Conservation (phyloP, 164 flowering plant species). For the Stephania yunnanensis region DNA sequence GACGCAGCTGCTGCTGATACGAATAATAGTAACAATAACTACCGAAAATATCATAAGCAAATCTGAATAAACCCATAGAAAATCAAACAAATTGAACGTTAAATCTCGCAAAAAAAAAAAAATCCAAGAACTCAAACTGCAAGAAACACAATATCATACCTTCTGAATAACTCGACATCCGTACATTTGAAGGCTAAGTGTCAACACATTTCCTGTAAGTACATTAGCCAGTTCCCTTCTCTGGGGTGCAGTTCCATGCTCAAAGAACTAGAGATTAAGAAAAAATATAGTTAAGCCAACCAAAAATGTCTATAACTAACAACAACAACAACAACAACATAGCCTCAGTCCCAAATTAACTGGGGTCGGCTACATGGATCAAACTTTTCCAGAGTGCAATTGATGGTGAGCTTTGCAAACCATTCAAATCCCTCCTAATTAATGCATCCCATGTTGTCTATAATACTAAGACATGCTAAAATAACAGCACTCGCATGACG, state of each 20-base stretch:
- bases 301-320: not conserved
- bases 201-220: constrained; percentile 60
- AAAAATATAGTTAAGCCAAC: not conserved
- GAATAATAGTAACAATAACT: too few relatives aligned
- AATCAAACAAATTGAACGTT: too few relatives aligned
- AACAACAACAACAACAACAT: too few relatives aligned
- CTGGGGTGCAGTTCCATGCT: constrained; percentile 73
- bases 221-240: constrained; percentile 71
- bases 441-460: too few relatives aligned
- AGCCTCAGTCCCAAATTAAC: too few relatives aligned
- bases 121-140: not conserved
- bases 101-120: too few relatives aligned
- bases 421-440: too few relatives aligned
- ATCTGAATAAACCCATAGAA: not conserved
- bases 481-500: not conserved
- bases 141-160: constrained; percentile 32
- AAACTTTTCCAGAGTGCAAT: too few relatives aligned
- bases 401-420: too few relatives aligned
- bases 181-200: constrained; percentile 89
- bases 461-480: not conserved
- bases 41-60: not conserved
- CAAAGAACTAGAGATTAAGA: constrained; percentile 58
- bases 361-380: too few relatives aligned
- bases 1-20: too few relatives aligned
- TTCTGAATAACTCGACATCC: constrained; percentile 89